phyloP scores from a whole-genome alignment of 1,284 basidiomycete species.

The Heterobasidion irregulare region DNA sequence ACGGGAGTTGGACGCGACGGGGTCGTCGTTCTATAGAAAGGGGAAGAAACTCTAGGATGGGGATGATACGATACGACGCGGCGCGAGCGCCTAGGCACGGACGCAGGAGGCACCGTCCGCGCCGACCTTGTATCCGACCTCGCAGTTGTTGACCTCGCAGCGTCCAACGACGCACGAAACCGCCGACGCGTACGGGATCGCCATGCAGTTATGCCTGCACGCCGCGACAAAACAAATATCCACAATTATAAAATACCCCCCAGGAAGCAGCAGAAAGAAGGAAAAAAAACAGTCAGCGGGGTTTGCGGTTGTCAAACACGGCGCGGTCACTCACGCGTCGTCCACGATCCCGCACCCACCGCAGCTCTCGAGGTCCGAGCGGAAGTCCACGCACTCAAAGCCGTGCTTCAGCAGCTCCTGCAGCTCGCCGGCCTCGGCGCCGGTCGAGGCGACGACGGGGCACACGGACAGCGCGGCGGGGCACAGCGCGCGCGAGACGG shows the following conservation, averaged over 20 bases:
- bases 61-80: no score
- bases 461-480: conserved; percentile 17
- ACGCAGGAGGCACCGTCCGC: conserved; percentile 15
- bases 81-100: neutral
- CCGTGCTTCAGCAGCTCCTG: conserved; percentile 16
- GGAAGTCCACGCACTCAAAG: conserved; percentile 24
- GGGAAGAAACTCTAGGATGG: no score
- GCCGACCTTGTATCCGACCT: conserved; percentile 16
- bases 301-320: neutral
- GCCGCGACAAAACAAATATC: neutral
- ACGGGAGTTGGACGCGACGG: no score
- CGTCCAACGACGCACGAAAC: conserved; percentile 21
- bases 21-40: no score
- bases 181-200: conserved; percentile 16
- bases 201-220: conserved; percentile 21
- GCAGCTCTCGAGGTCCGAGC: conserved; percentile 21
- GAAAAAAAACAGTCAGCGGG: neutral
- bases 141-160: conserved; percentile 22
- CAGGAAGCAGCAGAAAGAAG: no score
- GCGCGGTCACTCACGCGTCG: conserved; percentile 14
- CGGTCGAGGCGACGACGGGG: conserved; percentile 9
- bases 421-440: conserved; percentile 4
- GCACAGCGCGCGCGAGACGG: conserved; percentile 12
- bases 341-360: conserved; percentile 23
- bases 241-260: no score